Percentiles rank a stretch among this genome's conserved stretches.
Evolutionary conservation across 208 protist genomes (phyloP).

Genomic region (Wallacemonas sp.): DNA sequence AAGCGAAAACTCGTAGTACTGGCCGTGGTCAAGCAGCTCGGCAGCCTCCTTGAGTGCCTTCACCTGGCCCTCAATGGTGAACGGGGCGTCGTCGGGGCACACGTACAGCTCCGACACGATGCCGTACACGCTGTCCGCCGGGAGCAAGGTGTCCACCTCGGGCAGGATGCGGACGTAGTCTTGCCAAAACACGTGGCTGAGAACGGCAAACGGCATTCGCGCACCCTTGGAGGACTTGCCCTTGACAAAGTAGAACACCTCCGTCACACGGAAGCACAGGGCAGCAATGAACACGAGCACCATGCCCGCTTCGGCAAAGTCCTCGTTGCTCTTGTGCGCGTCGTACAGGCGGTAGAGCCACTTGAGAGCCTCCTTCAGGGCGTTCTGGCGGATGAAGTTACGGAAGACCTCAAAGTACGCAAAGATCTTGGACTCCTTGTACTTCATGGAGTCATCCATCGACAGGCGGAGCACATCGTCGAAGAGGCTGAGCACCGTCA

Average conservation of each 20-base stretch:
- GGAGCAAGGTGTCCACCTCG: conserved; percentile 65
- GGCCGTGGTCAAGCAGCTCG: conserved; percentile 76
- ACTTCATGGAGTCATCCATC: conserved; percentile 78
- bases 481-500: conserved; percentile 77
- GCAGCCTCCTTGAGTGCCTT: conserved; percentile 78
- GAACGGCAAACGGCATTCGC: conserved; percentile 67
- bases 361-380: conserved; percentile 75
- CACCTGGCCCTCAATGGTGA: conserved; percentile 85
- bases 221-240: conserved; percentile 66
- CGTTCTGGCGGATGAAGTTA: conserved; percentile 82
- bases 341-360: conserved; percentile 88
- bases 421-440: conserved; percentile 76
- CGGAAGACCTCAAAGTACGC: conserved; percentile 83
- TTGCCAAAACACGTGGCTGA: conserved; percentile 90
- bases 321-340: conserved; percentile 71
- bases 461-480: conserved; percentile 78
- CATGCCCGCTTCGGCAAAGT: conserved; percentile 81
- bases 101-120: conserved; percentile 80
- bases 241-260: conserved; percentile 85
- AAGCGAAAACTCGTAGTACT: conserved; percentile 84
- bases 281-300: conserved; percentile 85
- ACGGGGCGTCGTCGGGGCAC: conserved; percentile 79
- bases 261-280: conserved; percentile 84
- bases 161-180: conserved; percentile 89
- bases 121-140: conserved; percentile 67